Percentiles rank a stretch among this genome's conserved stretches.
phyloP scores from a whole-genome alignment of 1,284 basidiomycete species.

The Veloporphyrellus conicus region DNA sequence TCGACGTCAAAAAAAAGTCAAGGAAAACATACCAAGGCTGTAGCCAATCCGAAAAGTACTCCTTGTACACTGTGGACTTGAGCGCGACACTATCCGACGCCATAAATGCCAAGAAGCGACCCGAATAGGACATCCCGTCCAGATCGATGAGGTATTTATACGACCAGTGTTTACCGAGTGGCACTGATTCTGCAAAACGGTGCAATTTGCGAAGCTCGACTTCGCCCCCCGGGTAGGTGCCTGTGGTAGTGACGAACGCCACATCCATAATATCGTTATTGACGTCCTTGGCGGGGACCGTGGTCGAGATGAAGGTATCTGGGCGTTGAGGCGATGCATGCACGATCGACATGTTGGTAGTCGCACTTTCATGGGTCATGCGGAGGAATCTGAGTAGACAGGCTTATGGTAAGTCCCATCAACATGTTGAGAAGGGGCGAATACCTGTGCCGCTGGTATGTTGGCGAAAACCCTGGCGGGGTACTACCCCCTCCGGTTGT shows the following conservation, averaged over 20 bases:
- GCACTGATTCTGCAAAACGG: constrained; percentile 73
- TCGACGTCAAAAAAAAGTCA: background rate
- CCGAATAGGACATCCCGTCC: constrained; percentile 94
- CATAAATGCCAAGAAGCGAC: constrained; percentile 80
- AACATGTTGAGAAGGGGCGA: constrained; percentile 14
- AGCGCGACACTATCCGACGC: constrained; percentile 85
- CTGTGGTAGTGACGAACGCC: constrained; percentile 79
- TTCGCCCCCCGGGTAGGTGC: constrained; percentile 79
- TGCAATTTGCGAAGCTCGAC: constrained; percentile 63
- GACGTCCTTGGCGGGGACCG: constrained; percentile 58
- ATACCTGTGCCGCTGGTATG: constrained; percentile 85
- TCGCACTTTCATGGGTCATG: constrained; percentile 64
- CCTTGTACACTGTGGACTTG: constrained; percentile 85
- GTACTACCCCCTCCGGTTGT: constrained; percentile 89
- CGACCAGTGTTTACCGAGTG: constrained; percentile 82
- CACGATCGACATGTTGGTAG: constrained; percentile 63
- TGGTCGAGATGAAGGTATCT: constrained; percentile 55
- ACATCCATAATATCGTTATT: constrained; percentile 85
- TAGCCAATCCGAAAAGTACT: constrained; percentile 84
- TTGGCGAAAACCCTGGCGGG: constrained; percentile 76
- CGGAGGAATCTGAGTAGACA: constrained; percentile 70
- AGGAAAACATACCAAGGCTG: constrained; percentile 64
- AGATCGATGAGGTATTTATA: constrained; percentile 91
- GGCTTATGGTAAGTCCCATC: background rate
- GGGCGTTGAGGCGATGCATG: constrained; percentile 70